Base-by-base conservation (phyloP, 2,329 filamentous ascomycete genomes). In the Pseudogymnoascus sp. region DNA sequence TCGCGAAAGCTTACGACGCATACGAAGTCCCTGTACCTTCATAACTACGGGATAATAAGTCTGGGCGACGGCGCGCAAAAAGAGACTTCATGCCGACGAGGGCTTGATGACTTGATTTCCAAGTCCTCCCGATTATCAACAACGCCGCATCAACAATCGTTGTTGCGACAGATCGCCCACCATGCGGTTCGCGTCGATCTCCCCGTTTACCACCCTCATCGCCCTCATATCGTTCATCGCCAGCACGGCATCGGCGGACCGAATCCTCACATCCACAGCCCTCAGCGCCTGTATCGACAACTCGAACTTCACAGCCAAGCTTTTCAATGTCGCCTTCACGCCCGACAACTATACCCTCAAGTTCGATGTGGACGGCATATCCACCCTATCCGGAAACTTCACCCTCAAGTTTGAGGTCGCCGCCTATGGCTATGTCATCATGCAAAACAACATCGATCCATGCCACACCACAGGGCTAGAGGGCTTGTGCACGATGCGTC, bases 401-500 rank as follows among this genome's bases (percentile, higher is more conserved):
- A 82, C 82, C 36, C 92, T 94, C 67, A 86, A 92, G 66, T 72
- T 96, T 62, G 76, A 85, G 64, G 82, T 96, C 67, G 83, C 87
- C 64, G 92, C 90, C 60, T 97, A 97, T 72, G 93, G 93, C 60
- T 91, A 88, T 74, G 78, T 83, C 39, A 85, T 90, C 66, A 75
- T 93, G 68, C 82, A 81, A 65, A 76, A 84, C 67, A 84, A 77
- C 4, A 74, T 97, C 67, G 79, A 96, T 72, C 93, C 93, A 48
- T 97, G 93, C 79, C 76, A 82, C 27, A 78, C 80, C 63, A 80
- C 83, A 65, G 73, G 75, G 39, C 80, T 95, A 64, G 75, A 80
- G 64, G 90, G 91, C 73, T 82, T 97, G 70, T 97, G 93, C 75
- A 92, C 92, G 63, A 96, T 97, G 92, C 88, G 85, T 65, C 85